phyloP scores from a whole-genome alignment of 2,329 filamentous ascomycete species.

The Apiospora pterosperma region DNA sequence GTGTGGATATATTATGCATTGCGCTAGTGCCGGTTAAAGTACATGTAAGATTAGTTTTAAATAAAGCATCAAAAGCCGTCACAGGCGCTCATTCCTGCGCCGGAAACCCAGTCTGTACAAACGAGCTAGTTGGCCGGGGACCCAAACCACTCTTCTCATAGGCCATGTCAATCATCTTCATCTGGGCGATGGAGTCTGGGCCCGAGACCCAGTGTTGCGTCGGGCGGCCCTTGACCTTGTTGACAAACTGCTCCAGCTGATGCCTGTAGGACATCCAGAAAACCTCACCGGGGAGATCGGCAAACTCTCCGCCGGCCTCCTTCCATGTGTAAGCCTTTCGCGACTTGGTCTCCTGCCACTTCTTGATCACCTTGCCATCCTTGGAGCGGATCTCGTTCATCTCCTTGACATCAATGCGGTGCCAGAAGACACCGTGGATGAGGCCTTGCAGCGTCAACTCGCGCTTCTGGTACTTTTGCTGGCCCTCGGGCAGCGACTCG shows the following conservation, averaged over 20 bases:
- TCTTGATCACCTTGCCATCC: constrained; percentile 17
- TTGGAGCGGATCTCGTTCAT: constrained; percentile 25
- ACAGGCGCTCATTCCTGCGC: too few relatives aligned
- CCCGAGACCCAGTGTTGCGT: constrained; percentile 35
- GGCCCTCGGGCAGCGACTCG: constrained; percentile 13
- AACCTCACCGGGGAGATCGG: constrained; percentile 25
- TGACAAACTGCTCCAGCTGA: constrained; percentile 47
- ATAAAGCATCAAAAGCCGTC: too few relatives aligned
- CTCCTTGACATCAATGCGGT: constrained; percentile 35
- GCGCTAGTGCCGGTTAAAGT: too few relatives aligned
- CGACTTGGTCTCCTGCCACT: constrained; percentile 19
- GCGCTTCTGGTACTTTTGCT: constrained; percentile 22
- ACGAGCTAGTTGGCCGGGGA: constrained; percentile 15
- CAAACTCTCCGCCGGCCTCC: constrained; percentile 24
- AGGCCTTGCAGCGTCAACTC: constrained; percentile 26
- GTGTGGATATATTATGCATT: too few relatives aligned
- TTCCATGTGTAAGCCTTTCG: constrained; percentile 32
- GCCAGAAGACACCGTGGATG: constrained; percentile 23
- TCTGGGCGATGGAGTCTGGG: constrained; percentile 41
- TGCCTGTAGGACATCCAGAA: constrained; percentile 43
- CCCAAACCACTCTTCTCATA: constrained; percentile 37
- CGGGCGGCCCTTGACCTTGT: constrained; percentile 35
- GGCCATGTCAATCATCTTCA: constrained; percentile 43
- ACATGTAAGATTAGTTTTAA: too few relatives aligned
- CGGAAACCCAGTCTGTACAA: too few relatives aligned